A percentile compares a stretch with the other conserved stretches of the same genome.
phyloP scores from a whole-genome alignment of 352 stramenopile genomes.

The Pythium brachiatum region DNA sequence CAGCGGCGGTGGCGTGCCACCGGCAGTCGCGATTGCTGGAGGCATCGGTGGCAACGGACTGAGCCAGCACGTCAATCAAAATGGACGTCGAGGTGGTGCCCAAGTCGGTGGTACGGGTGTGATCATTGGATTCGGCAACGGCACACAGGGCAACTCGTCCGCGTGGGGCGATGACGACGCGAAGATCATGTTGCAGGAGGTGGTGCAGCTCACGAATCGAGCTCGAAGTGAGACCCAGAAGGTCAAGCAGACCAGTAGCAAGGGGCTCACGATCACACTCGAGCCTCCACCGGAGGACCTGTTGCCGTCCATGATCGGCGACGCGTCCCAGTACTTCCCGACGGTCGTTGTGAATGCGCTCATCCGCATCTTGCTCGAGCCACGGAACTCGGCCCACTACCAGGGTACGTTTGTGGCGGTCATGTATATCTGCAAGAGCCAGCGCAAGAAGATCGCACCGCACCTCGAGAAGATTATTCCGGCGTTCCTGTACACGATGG shows the following conservation, averaged over 20 bases:
- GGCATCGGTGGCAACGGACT: constrained; percentile 13
- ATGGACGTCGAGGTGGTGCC: not conserved
- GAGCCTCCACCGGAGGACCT: constrained; percentile 71
- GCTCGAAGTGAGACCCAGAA: constrained; percentile 60
- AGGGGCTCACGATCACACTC: constrained; percentile 53
- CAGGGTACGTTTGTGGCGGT: constrained; percentile 97
- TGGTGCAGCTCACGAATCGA: constrained; percentile 48
- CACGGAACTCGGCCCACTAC: constrained; percentile 95
- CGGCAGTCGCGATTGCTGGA: constrained; percentile 15
- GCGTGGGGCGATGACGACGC: constrained; percentile 43
- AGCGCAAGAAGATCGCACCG: constrained; percentile 92
- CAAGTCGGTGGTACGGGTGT: constrained; percentile 18
- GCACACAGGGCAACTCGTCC: constrained; percentile 1
- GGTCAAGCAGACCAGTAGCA: constrained; percentile 72
- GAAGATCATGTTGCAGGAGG: constrained; percentile 30
- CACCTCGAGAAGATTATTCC: constrained; percentile 98
- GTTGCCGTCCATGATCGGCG: constrained; percentile 76
- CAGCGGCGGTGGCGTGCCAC: constrained; percentile 7
- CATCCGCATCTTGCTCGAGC: constrained; percentile 97
- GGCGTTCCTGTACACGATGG: constrained; percentile 95
- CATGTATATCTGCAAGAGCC: constrained; percentile 98
- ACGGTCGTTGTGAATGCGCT: constrained; percentile 96
- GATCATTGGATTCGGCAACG: constrained; percentile 15
- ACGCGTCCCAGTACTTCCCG: constrained; percentile 95
- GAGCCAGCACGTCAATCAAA: constrained; percentile 5